These are phyloP conservation scores for Pseudopediastrum boryanum DNA, from an alignment of 139 green algal species.

Conservation along the genomic window DNA sequence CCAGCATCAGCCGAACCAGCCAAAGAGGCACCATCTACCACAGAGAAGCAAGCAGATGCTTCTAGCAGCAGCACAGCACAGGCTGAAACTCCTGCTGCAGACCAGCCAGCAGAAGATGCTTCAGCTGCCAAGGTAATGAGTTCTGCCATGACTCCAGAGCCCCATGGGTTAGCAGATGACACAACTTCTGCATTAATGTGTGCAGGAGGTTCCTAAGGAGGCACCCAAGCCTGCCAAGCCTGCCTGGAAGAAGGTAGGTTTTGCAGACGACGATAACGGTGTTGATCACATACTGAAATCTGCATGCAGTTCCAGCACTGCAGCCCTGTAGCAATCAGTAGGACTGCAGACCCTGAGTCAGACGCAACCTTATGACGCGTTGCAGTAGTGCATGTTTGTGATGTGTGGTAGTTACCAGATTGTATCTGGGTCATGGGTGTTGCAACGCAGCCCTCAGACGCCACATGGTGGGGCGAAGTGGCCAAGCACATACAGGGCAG, in stretches of 20 bases:
- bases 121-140: background rate
- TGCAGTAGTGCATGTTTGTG: background rate
- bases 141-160: too few species aligned
- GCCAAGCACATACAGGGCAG: too few species aligned
- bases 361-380: background rate
- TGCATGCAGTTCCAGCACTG: background rate
- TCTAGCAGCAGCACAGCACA: background rate
- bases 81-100: background rate
- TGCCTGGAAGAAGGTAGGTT: slow-evolving; percentile 74
- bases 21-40: too few species aligned
- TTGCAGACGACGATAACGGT: background rate
- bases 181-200: background rate
- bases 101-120: background rate
- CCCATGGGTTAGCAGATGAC: background rate
- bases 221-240: slow-evolving; percentile 59
- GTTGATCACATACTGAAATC: background rate
- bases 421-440: background rate
- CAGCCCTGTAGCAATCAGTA: background rate
- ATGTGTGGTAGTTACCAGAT: background rate
- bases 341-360: background rate
- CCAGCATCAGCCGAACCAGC: background rate
- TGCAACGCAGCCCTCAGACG: too few species aligned
- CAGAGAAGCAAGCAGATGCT: background rate
- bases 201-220: slow-evolving; percentile 25
- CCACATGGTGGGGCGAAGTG: too few species aligned